phyloP scores from a whole-genome alignment of 2,329 filamentous ascomycete genomes.

The Fusarium paranaense region DNA sequence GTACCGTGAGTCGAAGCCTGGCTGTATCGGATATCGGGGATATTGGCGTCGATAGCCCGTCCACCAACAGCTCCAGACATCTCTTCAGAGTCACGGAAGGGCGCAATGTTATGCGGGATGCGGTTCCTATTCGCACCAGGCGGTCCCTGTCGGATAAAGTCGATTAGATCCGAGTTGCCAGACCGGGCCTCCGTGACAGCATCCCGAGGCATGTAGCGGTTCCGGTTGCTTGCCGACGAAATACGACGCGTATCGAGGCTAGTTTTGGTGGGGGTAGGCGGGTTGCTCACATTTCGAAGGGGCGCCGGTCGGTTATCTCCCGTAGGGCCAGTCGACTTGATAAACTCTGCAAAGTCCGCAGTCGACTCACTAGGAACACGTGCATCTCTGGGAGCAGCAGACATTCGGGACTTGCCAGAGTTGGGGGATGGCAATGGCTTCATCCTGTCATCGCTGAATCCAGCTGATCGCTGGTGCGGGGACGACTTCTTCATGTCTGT shows the following conservation, averaged over 20 bases:
- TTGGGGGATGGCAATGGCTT: conserved; percentile 39
- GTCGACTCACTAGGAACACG: conserved; percentile 77
- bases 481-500: conserved; percentile 50
- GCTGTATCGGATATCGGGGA: conserved; percentile 67
- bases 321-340: conserved; percentile 84
- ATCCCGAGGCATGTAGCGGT: conserved; percentile 77
- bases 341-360: conserved; percentile 89
- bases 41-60: conserved; percentile 67
- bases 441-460: conserved; percentile 33
- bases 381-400: conserved; percentile 73
- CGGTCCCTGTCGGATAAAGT: conserved; percentile 92
- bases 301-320: conserved; percentile 54
- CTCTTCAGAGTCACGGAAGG: conserved; percentile 90
- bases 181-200: conserved; percentile 71
- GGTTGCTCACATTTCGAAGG: conserved; percentile 49
- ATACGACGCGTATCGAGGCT: conserved; percentile 55
- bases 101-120: conserved; percentile 85
- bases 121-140: conserved; percentile 70
- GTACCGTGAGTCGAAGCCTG: conserved; percentile 68
- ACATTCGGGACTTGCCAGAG: conserved; percentile 36
- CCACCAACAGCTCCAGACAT: conserved; percentile 63
- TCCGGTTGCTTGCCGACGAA: conserved; percentile 57
- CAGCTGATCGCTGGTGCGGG: conserved; percentile 22
- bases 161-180: conserved; percentile 88
- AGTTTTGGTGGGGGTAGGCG: conserved; percentile 49